Percentiles rank a stretch among this genome's conserved stretches.
phyloP scores from a whole-genome alignment of 2,329 filamentous ascomycete species.

The Neodidymelliopsis sp. region DNA sequence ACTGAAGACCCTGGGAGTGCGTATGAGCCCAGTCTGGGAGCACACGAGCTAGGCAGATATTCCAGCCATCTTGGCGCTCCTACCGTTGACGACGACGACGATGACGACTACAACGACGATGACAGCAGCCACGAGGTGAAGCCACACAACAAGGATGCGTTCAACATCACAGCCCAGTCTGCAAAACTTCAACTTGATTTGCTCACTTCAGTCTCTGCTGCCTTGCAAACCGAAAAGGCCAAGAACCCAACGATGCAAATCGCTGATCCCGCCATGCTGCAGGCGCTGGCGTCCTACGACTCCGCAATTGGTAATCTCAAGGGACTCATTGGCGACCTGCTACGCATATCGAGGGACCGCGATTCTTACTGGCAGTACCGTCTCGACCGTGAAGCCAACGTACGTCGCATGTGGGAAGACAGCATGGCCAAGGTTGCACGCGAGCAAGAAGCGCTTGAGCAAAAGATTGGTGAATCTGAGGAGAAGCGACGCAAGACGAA shows the following conservation, averaged over 20 bases:
- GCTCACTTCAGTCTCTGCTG: constrained; percentile 83
- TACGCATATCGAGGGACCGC: constrained; percentile 91
- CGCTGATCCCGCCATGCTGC: constrained; percentile 76
- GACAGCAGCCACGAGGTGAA: constrained; percentile 77
- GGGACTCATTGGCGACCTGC: constrained; percentile 80
- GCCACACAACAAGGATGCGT: constrained; percentile 85
- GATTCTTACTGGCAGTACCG: constrained; percentile 98
- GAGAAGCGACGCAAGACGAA: constrained; percentile 90
- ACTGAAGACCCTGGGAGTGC: constrained; percentile 64
- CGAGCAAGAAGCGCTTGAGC: constrained; percentile 92
- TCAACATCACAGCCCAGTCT: constrained; percentile 96
- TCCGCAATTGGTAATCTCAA: constrained; percentile 88
- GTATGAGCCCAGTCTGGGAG: constrained; percentile 65
- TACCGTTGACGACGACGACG: constrained; percentile 65
- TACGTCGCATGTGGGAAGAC: constrained; percentile 97
- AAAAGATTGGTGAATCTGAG: constrained; percentile 86
- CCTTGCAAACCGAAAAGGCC: constrained; percentile 74
- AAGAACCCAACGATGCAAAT: constrained; percentile 75
- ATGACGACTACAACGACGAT: constrained; percentile 82
- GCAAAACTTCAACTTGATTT: constrained; percentile 92
- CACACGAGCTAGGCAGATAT: constrained; percentile 60
- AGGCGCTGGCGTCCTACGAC: constrained; percentile 86
- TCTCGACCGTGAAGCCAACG: constrained; percentile 86
- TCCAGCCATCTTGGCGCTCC: constrained; percentile 58
- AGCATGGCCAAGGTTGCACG: constrained; percentile 94